phyloP scores from a whole-genome alignment of 306 rosid species.

The Comarum palustre region DNA sequence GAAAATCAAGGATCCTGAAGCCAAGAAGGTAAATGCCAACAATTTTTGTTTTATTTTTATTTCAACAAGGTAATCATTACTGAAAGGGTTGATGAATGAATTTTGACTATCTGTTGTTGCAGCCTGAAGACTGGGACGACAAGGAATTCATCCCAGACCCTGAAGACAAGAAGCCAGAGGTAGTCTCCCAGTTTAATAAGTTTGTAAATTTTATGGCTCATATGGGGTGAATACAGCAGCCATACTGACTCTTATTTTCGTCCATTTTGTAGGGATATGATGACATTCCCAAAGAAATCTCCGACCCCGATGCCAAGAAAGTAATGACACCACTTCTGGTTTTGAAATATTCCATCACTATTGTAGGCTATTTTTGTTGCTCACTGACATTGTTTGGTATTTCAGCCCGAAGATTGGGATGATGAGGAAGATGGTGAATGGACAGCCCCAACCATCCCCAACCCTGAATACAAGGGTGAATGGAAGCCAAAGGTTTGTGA shows the following conservation, averaged over 20 bases:
- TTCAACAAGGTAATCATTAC: background rate
- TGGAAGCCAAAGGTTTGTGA: slow-evolving; percentile 87
- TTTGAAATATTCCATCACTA: background rate
- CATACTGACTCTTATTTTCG: background rate
- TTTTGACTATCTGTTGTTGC: slow-evolving; percentile 17
- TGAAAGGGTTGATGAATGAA: slow-evolving; percentile 11
- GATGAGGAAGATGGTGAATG: slow-evolving; percentile 99
- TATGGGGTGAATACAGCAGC: slow-evolving; percentile 2
- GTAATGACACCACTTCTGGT: slow-evolving; percentile 11
- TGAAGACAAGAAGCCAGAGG: slow-evolving; percentile 95
- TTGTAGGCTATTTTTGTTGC: slow-evolving; percentile 1
- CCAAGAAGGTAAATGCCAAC: slow-evolving; percentile 59
- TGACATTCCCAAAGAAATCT: slow-evolving; percentile 78
- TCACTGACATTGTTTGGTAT: slow-evolving; percentile 24
- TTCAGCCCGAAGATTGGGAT: slow-evolving; percentile 99
- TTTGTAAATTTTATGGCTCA: slow-evolving; percentile 2
- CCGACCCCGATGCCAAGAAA: slow-evolving; percentile 92
- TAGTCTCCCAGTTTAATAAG: slow-evolving; percentile 7
- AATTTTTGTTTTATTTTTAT: background rate
- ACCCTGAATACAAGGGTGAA: slow-evolving; percentile 97
- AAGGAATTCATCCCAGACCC: slow-evolving; percentile 93
- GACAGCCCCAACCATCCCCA: slow-evolving; percentile 92
- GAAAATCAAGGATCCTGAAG: slow-evolving; percentile 91
- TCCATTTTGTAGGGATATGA: slow-evolving; percentile 61
- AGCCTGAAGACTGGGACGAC: slow-evolving; percentile 99